A percentile compares a stretch with the other conserved stretches of the same genome.
Evolutionary conservation across 139 green algal species (phyloP).

Genomic region (Picochlorum sp.): DNA sequence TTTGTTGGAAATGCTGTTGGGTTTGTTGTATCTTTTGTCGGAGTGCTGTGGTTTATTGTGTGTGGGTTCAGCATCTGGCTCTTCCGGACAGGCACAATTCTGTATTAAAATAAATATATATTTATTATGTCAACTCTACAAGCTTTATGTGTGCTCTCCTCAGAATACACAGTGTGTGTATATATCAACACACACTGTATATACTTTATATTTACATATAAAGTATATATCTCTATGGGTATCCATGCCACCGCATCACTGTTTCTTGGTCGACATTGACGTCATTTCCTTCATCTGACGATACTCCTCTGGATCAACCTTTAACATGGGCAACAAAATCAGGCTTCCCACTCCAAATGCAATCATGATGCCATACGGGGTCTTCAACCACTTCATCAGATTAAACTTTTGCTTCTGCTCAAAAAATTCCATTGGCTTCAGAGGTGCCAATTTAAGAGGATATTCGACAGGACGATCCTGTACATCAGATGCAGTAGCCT

Average conservation of each 20-base stretch:
- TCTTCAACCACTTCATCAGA: slow-evolving; percentile 35
- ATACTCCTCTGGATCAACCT: slow-evolving; percentile 33
- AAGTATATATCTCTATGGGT: no score
- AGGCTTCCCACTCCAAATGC: slow-evolving; percentile 20
- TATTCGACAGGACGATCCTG: neutral
- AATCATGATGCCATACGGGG: slow-evolving; percentile 43
- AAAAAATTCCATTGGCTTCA: slow-evolving; percentile 6
- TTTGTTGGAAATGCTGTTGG: slow-evolving; percentile 7
- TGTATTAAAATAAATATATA: slow-evolving; percentile 5
- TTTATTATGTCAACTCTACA: neutral
- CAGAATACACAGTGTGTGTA: no score
- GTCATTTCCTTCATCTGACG: slow-evolving; percentile 13
- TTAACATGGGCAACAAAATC: slow-evolving; percentile 39
- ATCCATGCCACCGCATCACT: neutral
- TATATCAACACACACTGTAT: no score
- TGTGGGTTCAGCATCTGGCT: slow-evolving; percentile 18
- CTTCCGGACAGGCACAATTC: slow-evolving; percentile 23
- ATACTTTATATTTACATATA: no score
- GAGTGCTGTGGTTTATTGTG: slow-evolving; percentile 20
- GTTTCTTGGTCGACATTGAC: neutral
- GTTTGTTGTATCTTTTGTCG: slow-evolving; percentile 20
- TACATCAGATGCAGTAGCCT: neutral
- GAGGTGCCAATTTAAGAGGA: neutral
- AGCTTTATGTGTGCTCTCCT: neutral
- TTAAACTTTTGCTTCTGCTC: slow-evolving; percentile 33